These are phyloP conservation scores for Excoecaria cochinchinensis DNA, from an alignment of 345 rosid genomes.

Conservation along the genomic window DNA sequence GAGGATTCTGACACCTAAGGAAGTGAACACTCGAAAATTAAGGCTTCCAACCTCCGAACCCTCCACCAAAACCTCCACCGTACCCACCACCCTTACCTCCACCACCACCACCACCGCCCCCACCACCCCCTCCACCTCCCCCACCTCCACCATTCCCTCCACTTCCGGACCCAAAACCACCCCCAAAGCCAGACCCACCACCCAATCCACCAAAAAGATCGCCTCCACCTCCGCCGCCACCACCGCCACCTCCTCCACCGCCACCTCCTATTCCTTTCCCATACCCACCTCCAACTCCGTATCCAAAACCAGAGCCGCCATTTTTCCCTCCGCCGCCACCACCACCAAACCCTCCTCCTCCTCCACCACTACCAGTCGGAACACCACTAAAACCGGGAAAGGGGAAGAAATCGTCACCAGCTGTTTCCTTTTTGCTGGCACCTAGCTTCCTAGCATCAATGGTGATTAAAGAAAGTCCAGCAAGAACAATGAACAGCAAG, in stretches of 20 bases:
- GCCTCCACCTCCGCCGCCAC: slow-evolving; percentile 13
- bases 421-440: slow-evolving; percentile 10
- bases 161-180: background rate
- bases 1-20: too few species aligned
- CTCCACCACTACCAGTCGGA: background rate
- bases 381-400: background rate
- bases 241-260: background rate
- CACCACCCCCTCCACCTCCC: background rate
- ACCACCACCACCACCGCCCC: background rate
- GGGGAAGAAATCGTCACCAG: slow-evolving; percentile 17
- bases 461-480: slow-evolving; percentile 28
- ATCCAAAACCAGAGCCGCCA: background rate
- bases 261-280: slow-evolving; percentile 16
- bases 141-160: background rate
- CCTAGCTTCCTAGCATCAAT: slow-evolving; percentile 46
- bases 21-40: background rate
- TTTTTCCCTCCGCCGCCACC: slow-evolving; percentile 3
- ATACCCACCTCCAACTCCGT: slow-evolving; percentile 8
- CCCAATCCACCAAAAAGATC: slow-evolving; percentile 1
- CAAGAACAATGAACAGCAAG: slow-evolving; percentile 25
- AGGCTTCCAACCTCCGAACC: slow-evolving; percentile 24
- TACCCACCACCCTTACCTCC: background rate
- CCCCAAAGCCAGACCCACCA: slow-evolving; percentile 13
- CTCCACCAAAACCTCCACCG: slow-evolving; percentile 16
- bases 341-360: slow-evolving; percentile 7